Conservation (phyloP, 1,284 basidiomycete genomes). For the Puccinia coronata region DNA sequence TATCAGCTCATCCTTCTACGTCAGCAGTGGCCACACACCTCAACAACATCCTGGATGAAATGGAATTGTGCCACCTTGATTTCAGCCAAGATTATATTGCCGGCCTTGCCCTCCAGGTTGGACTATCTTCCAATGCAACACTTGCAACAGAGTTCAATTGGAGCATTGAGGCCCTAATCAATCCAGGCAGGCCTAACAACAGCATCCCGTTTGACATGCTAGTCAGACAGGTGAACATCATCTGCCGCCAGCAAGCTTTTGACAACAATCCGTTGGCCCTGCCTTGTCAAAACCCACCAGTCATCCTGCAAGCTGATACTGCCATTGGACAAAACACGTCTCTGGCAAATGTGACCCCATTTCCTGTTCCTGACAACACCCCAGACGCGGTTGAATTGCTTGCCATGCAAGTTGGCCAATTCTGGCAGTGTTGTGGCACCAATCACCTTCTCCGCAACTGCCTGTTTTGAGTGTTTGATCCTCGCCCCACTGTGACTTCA, state of each 20-base stretch:
- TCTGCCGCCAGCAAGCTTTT: neutral
- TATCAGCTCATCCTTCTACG: neutral
- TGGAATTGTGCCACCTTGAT: neutral
- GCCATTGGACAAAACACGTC: too few species aligned
- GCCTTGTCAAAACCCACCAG: neutral
- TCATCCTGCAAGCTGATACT: neutral
- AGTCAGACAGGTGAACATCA: neutral
- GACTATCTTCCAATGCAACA: neutral
- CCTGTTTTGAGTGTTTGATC: neutral
- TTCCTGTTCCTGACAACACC: neutral
- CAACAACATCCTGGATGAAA: neutral
- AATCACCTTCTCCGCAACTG: neutral
- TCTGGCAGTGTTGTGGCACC: neutral
- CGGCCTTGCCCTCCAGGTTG: neutral
- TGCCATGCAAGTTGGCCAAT: neutral
- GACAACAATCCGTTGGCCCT: neutral
- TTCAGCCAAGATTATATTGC: neutral
- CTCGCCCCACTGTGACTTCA: neutral
- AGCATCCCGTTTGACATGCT: neutral
- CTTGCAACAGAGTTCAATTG: neutral
- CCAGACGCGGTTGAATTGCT: neutral
- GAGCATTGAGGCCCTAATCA: neutral
- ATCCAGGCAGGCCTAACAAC: neutral
- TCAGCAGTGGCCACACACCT: neutral
- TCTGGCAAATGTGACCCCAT: neutral